Conservation (phyloP, 441 rosid species). For the Kokia cookei region DNA sequence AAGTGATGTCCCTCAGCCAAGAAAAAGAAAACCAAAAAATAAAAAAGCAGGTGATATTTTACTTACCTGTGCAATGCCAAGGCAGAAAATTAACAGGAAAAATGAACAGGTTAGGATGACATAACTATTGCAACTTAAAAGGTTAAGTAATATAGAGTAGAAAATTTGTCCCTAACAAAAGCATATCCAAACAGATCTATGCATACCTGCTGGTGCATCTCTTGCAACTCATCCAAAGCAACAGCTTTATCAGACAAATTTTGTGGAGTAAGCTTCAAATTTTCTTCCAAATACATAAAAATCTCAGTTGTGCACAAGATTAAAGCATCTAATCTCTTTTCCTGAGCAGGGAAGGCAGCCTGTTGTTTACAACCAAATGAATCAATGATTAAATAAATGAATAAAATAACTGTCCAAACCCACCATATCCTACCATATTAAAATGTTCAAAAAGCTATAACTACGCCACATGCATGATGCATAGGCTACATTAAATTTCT, state of each 20-base stretch:
- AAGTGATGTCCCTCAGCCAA: background rate
- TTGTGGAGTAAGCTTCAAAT: conserved; percentile 80
- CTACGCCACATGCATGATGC: background rate
- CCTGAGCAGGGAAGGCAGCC: conserved; percentile 94
- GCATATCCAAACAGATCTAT: background rate
- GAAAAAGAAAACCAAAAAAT: conserved; percentile 3
- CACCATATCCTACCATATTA: background rate
- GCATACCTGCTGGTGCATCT: conserved; percentile 90
- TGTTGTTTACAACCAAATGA: conserved; percentile 27
- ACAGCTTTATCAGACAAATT: conserved; percentile 75
- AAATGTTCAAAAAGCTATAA: background rate
- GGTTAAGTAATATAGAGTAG: background rate
- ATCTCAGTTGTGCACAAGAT: conserved; percentile 67
- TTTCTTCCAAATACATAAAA: conserved; percentile 86
- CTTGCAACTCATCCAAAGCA: conserved; percentile 82
- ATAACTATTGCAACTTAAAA: background rate
- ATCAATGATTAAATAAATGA: conserved; percentile 9
- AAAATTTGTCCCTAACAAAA: conserved; percentile 2
- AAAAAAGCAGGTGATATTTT: background rate
- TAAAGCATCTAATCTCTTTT: conserved; percentile 90
- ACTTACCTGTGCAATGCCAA: background rate
- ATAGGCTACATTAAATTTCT: background rate
- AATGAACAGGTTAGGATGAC: background rate
- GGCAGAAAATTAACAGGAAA: background rate
- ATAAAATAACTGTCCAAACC: conserved; percentile 1